phyloP scores from a whole-genome alignment of 495 filamentous ascomycete genomes.

The Hyaloscypha variabilis region DNA sequence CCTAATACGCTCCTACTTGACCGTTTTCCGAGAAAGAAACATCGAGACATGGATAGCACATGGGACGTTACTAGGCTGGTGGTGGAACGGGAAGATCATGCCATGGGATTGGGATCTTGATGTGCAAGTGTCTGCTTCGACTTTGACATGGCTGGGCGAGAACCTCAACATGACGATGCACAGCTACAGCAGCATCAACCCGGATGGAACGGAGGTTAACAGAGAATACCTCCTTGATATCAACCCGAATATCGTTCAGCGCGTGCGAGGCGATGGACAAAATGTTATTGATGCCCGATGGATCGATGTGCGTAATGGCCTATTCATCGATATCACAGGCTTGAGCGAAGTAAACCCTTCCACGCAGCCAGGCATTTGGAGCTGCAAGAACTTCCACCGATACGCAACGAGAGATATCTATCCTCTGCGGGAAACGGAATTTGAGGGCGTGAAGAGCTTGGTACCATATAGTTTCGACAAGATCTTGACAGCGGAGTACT shows the following conservation, averaged over 20 bases:
- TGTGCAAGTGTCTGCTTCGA: conserved; percentile 70
- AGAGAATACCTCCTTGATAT: conserved; percentile 76
- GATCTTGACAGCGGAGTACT: conserved; percentile 78
- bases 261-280: conserved; percentile 62
- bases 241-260: conserved; percentile 67
- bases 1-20: conserved; percentile 75
- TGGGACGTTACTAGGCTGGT: conserved; percentile 86
- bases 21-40: conserved; percentile 60
- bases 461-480: conserved; percentile 76
- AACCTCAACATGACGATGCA: conserved; percentile 68
- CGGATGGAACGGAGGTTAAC: conserved; percentile 35
- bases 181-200: conserved; percentile 46
- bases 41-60: conserved; percentile 88
- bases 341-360: conserved; percentile 67
- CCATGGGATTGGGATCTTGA: conserved; percentile 93
- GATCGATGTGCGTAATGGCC: conserved; percentile 75
- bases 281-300: conserved; percentile 89
- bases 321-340: conserved; percentile 90
- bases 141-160: conserved; percentile 61
- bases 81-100: conserved; percentile 85
- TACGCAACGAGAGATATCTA: conserved; percentile 75
- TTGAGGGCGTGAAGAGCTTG: conserved; percentile 74
- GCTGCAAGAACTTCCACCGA: conserved; percentile 80
- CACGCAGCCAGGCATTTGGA: conserved; percentile 64
- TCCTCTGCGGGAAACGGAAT: conserved; percentile 74